Evolutionary conservation across 441 rosid genomes (phyloP).

Genomic region (Populus hybrid): DNA sequence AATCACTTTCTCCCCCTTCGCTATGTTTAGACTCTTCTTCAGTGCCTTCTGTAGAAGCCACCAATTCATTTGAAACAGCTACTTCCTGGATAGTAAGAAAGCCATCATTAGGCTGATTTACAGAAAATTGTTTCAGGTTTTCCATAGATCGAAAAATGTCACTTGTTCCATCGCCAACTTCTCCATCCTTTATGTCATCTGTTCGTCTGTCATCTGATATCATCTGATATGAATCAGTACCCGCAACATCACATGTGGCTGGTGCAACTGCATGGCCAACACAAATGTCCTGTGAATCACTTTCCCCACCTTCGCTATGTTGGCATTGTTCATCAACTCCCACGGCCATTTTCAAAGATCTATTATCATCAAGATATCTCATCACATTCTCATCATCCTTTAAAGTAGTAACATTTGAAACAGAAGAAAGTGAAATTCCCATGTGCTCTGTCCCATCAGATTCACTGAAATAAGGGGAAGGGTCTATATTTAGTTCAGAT

Average conservation of each 20-base stretch:
- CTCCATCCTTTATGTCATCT: slow-evolving; percentile 21
- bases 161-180: slow-evolving; percentile 20
- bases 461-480: slow-evolving; percentile 23
- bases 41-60: slow-evolving; percentile 14
- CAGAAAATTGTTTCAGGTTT: slow-evolving; percentile 26
- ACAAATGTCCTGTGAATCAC: slow-evolving; percentile 6
- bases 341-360: slow-evolving; percentile 18
- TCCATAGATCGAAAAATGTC: slow-evolving; percentile 19
- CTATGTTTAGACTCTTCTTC: slow-evolving; percentile 17
- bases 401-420: slow-evolving; percentile 20
- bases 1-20: too few species aligned
- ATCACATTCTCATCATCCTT: slow-evolving; percentile 17
- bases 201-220: background rate
- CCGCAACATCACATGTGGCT: slow-evolving; percentile 9
- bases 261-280: background rate
- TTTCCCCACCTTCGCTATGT: slow-evolving; percentile 20
- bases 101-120: slow-evolving; percentile 23
- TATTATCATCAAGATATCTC: slow-evolving; percentile 11
- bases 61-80: slow-evolving; percentile 10
- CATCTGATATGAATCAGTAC: slow-evolving; percentile 10
- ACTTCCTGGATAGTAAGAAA: slow-evolving; percentile 3
- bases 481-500: slow-evolving; percentile 21
- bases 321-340: slow-evolving; percentile 23
- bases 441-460: slow-evolving; percentile 23
- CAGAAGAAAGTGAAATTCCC: slow-evolving; percentile 11